A percentile compares a stretch with the other conserved stretches of the same genome.
phyloP scores from a whole-genome alignment of 2,329 filamentous ascomycete species.

The Colletotrichum cuscutae region DNA sequence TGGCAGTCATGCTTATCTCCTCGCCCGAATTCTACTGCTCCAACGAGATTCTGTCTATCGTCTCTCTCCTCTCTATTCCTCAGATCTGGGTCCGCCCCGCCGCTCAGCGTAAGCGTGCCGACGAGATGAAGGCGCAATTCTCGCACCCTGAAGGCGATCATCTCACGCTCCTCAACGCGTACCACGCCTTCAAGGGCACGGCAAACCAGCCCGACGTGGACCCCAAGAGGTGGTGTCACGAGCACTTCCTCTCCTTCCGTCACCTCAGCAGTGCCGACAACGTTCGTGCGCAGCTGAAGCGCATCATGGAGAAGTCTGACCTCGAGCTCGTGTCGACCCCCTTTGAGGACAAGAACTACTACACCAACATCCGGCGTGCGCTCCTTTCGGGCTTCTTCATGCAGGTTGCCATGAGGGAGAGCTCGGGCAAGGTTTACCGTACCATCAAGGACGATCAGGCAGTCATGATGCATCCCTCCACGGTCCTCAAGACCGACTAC shows the following conservation, averaged over 20 bases:
- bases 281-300: conserved; percentile 88
- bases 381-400: conserved; percentile 98
- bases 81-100: conserved; percentile 93
- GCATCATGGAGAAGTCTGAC: conserved; percentile 95
- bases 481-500: conserved; percentile 85
- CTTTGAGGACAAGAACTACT: conserved; percentile 97
- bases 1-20: conserved; percentile 97
- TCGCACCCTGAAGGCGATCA: conserved; percentile 95
- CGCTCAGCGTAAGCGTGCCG: conserved; percentile 86
- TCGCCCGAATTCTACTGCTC: conserved; percentile 99
- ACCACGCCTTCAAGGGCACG: conserved; percentile 92
- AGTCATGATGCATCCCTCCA: conserved; percentile 93
- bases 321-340: conserved; percentile 88
- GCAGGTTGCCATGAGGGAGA: conserved; percentile 97
- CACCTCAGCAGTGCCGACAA: conserved; percentile 94
- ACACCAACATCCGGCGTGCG: conserved; percentile 94
- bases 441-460: conserved; percentile 97
- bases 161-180: conserved; percentile 94
- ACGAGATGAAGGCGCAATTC: conserved; percentile 97
- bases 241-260: conserved; percentile 92
- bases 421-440: conserved; percentile 87
- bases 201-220: conserved; percentile 73
- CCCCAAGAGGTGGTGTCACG: conserved; percentile 92
- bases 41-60: conserved; percentile 96
- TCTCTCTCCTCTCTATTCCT: conserved; percentile 91